Conservation (phyloP, 139 green algal genomes). For the Coelastrella sp. region DNA sequence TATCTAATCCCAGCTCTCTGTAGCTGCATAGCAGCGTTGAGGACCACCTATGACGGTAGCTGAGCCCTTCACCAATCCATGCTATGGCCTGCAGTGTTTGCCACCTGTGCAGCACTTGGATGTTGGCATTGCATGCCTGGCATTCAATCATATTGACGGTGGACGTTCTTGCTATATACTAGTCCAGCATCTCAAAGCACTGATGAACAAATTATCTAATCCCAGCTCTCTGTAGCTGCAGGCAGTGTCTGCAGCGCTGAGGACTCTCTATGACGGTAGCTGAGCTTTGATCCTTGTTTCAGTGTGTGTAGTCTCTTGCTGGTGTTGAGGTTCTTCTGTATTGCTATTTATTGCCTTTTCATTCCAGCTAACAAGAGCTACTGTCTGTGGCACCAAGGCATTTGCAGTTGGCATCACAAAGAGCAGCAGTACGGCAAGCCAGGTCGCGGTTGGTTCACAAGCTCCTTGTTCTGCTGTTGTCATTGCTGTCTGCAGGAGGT, state of each 20-base stretch:
- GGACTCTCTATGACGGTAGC: constrained; percentile 28
- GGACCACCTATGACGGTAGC: constrained; percentile 35
- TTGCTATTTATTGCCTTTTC: background rate
- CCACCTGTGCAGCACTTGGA: background rate
- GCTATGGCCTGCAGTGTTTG: background rate
- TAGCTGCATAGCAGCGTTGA: constrained; percentile 17
- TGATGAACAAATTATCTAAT: constrained; percentile 29
- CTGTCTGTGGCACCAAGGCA: too few relatives aligned
- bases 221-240: constrained; percentile 25
- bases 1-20: constrained; percentile 36
- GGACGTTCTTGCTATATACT: background rate
- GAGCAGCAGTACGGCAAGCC: too few relatives aligned
- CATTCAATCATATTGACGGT: too few relatives aligned
- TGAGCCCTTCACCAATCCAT: background rate
- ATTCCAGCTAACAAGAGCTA: background rate
- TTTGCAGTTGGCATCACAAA: too few relatives aligned
- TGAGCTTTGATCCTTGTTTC: background rate
- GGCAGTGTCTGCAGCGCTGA: background rate
- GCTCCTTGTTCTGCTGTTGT: background rate
- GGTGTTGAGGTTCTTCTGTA: background rate
- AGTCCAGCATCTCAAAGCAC: background rate
- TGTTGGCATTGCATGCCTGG: background rate
- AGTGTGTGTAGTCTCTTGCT: background rate
- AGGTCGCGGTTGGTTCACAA: background rate
- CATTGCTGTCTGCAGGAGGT: background rate